Evolutionary conservation across 2,329 filamentous ascomycete genomes (phyloP).

Genomic region (Cytospora chrysosperma): DNA sequence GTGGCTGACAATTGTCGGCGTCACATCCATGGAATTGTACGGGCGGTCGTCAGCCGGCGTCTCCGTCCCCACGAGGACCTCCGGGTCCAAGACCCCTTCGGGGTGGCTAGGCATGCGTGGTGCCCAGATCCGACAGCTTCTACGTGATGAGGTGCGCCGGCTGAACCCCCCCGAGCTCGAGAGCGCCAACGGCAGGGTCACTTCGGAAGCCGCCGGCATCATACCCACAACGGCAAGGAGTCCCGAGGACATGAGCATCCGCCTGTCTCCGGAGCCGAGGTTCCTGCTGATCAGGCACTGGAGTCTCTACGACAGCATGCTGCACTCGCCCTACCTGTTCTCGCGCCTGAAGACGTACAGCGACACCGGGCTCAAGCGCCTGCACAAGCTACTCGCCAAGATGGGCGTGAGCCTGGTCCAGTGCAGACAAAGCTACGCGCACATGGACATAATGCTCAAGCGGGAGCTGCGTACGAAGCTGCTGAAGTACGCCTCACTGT

Average conservation of each 20-base stretch:
- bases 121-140: conserved; percentile 77
- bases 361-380: conserved; percentile 79
- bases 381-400: conserved; percentile 93
- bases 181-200: conserved; percentile 57
- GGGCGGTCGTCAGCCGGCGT: conserved; percentile 81
- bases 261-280: conserved; percentile 87
- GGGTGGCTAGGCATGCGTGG: conserved; percentile 83
- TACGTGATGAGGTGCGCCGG: conserved; percentile 91
- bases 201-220: conserved; percentile 70
- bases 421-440: conserved; percentile 92
- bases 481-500: conserved; percentile 86
- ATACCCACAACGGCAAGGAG: conserved; percentile 87
- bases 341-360: conserved; percentile 93
- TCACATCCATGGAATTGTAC: conserved; percentile 90
- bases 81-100: conserved; percentile 55
- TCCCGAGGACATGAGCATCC: conserved; percentile 88
- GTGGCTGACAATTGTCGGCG: conserved; percentile 92
- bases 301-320: conserved; percentile 98
- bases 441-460: conserved; percentile 98
- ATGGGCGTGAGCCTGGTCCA: conserved; percentile 96
- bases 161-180: conserved; percentile 75
- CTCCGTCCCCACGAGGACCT: conserved; percentile 57
- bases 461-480: conserved; percentile 80
- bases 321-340: conserved; percentile 93
- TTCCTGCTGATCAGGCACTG: conserved; percentile 93